These are phyloP conservation scores for Lolium perenne DNA, from an alignment of 176 grass and related monocot genomes.

Conservation along the genomic window DNA sequence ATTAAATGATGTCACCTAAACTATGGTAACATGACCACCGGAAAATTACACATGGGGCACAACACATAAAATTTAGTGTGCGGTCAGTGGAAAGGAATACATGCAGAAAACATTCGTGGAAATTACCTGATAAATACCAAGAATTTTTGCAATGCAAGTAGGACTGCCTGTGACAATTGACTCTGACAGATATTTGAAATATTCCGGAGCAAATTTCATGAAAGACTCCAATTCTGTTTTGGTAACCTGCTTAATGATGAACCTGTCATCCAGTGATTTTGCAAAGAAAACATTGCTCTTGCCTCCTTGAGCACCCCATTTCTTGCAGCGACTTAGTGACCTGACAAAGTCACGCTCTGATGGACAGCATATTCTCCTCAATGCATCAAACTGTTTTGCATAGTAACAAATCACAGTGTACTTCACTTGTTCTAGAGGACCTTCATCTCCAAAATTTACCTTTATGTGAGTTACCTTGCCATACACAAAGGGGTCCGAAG, in stretches of 20 bases:
- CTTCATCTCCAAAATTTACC: conserved; percentile 87
- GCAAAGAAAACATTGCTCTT: conserved; percentile 99
- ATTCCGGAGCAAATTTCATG: conserved; percentile 88
- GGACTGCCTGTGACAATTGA: conserved; percentile 85
- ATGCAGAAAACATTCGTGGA: conserved; percentile 11
- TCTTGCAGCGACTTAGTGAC: conserved; percentile 96
- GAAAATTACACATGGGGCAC: background rate
- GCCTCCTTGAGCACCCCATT: conserved; percentile 97
- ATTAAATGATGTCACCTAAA: conserved; percentile 5
- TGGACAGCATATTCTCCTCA: conserved; percentile 92
- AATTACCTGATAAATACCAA: conserved; percentile 95
- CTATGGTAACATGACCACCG: conserved; percentile 9
- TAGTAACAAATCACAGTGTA: conserved; percentile 95
- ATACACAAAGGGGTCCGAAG: conserved; percentile 54
- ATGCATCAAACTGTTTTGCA: conserved; percentile 75
- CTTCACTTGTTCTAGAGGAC: conserved; percentile 73
- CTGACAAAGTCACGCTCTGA: conserved; percentile 95
- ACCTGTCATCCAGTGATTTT: conserved; percentile 97
- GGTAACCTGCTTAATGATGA: conserved; percentile 95
- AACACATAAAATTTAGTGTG: conserved; percentile 5
- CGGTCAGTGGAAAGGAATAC: background rate
- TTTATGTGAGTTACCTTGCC: conserved; percentile 78
- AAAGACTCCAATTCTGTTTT: conserved; percentile 97
- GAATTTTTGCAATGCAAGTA: conserved; percentile 97
- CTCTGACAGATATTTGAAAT: conserved; percentile 88